Evolutionary conservation across 768 basidiomycete species (phyloP).

Genomic region (Boletus speciosus): DNA sequence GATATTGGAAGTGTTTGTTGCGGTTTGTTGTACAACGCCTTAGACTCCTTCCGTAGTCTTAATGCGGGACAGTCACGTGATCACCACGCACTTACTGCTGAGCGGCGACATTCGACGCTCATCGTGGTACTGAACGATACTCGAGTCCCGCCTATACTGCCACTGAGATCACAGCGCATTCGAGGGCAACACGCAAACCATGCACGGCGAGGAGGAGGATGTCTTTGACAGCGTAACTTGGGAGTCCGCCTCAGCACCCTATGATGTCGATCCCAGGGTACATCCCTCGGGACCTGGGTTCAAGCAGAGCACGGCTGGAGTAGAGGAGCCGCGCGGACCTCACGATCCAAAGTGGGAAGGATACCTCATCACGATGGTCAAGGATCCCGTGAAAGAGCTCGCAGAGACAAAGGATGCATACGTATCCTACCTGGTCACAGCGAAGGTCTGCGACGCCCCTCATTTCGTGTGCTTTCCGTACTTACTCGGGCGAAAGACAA

Average conservation of each 20-base stretch:
- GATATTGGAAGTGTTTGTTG: constrained; percentile 28
- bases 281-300: constrained; percentile 66
- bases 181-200: constrained; percentile 27
- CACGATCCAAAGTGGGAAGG: constrained; percentile 91
- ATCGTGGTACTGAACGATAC: not conserved
- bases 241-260: constrained; percentile 69
- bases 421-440: constrained; percentile 89
- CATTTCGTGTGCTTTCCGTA: not conserved
- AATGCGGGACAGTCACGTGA: constrained; percentile 24
- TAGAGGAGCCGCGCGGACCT: constrained; percentile 60
- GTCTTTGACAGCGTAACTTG: constrained; percentile 91
- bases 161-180: not conserved
- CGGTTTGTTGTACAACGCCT: constrained; percentile 20
- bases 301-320: constrained; percentile 72
- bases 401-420: constrained; percentile 97
- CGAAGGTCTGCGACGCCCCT: constrained; percentile 57
- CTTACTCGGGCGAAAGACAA: constrained; percentile 58
- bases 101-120: not conserved
- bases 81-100: not conserved
- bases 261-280: constrained; percentile 42
- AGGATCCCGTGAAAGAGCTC: constrained; percentile 93
- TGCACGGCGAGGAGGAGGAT: constrained; percentile 86
- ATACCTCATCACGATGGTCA: constrained; percentile 74
- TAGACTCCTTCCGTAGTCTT: constrained; percentile 5
- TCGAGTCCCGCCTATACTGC: not conserved